Percentiles rank a stretch among this genome's conserved stretches.
These are phyloP conservation scores for Starmera caribaea DNA, from an alignment of 805 yeast genomes.

Conservation along the genomic window DNA sequence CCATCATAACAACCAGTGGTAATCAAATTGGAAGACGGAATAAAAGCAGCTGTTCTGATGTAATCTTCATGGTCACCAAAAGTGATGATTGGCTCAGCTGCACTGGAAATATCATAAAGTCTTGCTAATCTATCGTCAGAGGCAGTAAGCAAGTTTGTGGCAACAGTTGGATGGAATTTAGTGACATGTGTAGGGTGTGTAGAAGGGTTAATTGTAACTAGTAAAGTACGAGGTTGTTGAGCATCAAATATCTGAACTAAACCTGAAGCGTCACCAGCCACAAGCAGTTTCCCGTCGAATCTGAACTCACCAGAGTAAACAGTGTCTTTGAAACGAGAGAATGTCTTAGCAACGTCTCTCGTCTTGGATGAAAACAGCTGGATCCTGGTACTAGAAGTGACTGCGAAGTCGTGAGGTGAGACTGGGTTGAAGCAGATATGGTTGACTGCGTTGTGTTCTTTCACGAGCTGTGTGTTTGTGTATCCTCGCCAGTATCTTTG, in stretches of 20 bases:
- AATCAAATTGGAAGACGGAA: constrained; percentile 74
- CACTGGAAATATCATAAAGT: constrained; percentile 79
- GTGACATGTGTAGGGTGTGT: constrained; percentile 89
- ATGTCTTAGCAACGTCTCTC: constrained; percentile 80
- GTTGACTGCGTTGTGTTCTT: constrained; percentile 87
- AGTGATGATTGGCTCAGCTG: constrained; percentile 59
- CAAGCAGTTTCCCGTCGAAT: constrained; percentile 81
- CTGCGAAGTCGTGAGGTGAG: constrained; percentile 85
- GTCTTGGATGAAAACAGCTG: constrained; percentile 93
- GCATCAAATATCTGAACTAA: constrained; percentile 86
- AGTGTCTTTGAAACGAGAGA: constrained; percentile 80
- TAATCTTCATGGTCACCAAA: constrained; percentile 80
- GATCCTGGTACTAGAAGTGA: constrained; percentile 83
- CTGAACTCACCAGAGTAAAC: constrained; percentile 90
- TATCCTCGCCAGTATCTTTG: constrained; percentile 91
- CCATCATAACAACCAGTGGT: constrained; percentile 96
- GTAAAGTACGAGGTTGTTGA: constrained; percentile 61
- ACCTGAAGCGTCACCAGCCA: constrained; percentile 95
- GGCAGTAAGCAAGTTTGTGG: constrained; percentile 73
- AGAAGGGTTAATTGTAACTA: constrained; percentile 76
- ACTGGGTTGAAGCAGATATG: constrained; percentile 83
- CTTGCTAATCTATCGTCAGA: constrained; percentile 86
- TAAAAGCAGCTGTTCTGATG: constrained; percentile 70
- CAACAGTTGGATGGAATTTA: constrained; percentile 72
- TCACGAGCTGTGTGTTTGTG: constrained; percentile 76